These are phyloP conservation scores for Periconia sp. DNA, from an alignment of 2,329 filamentous ascomycete species.

Conservation along the genomic window DNA sequence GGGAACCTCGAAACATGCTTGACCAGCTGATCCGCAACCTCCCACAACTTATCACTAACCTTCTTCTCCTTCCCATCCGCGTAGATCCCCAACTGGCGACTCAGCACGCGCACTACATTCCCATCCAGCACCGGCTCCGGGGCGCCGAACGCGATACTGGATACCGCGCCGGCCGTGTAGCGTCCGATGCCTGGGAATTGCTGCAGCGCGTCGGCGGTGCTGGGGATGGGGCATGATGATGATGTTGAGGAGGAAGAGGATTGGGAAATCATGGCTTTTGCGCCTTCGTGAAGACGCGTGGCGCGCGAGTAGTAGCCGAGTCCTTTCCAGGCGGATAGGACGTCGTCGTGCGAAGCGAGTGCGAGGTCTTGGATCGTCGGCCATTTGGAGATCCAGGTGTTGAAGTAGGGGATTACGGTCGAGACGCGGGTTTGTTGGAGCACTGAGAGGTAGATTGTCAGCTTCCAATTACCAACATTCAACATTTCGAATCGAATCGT, in stretches of 20 bases:
- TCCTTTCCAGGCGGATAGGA: constrained; percentile 61
- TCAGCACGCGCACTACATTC: constrained; percentile 63
- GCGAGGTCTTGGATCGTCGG: constrained; percentile 61
- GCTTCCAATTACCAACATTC: too few species aligned
- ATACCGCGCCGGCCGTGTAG: constrained; percentile 65
- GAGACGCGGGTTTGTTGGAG: constrained; percentile 67
- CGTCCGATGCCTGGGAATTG: constrained; percentile 62
- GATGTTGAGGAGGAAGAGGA: constrained; percentile 7
- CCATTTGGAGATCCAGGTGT: constrained; percentile 63
- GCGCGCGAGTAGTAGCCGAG: constrained; percentile 68
- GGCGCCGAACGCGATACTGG: constrained; percentile 63
- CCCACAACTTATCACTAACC: constrained; percentile 58
- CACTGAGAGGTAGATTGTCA: constrained; percentile 40
- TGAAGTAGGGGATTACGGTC: constrained; percentile 65
- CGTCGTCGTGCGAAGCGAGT: constrained; percentile 56
- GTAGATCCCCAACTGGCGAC: constrained; percentile 60
- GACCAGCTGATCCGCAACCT: constrained; percentile 59
- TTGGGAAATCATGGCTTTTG: constrained; percentile 51
- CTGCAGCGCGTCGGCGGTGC: constrained; percentile 47
- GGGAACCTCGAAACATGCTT: constrained; percentile 49
- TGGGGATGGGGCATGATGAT: constrained; percentile 55
- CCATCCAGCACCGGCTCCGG: constrained; percentile 65
- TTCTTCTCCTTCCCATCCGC: constrained; percentile 61
- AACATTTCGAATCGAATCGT: too few species aligned
- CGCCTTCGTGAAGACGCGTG: constrained; percentile 60